Evolutionary conservation across 1,284 basidiomycete genomes (phyloP), one percentile per base, ranked within the genome.

Genomic region (Irpex sp.): DNA sequence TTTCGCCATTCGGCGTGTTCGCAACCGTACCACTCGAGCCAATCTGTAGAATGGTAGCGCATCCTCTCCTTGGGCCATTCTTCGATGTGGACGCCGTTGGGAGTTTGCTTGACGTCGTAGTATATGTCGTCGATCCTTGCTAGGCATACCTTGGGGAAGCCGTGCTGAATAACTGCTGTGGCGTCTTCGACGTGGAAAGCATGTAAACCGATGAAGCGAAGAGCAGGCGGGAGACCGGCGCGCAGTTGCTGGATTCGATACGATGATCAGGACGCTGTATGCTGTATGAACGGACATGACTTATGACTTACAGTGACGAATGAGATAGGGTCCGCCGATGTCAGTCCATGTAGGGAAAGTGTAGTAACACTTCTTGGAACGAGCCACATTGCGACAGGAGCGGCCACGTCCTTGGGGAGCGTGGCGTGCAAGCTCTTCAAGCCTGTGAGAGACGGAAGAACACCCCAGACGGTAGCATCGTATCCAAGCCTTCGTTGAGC

Each of bases 401-500:
- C 80, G 0, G 86, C 81, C 38, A 90, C 74, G 71, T 89, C 88
- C 67, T 78, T 77, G 3, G 88, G 87, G 67, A 89, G 83, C 8
- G 84, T 85, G 60, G 89, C 87, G 47, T 78, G 80, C 59, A 91
- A 70, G 57, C 78, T 81, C 26, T 74, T 79, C 61, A 91, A 71
- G 15, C 76, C 77, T 9, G 75, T 74, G 36, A 91, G 72, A 3
- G 79, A 80, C 0, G 88, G 88, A 11, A 91, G 76, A n/a, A 89
- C 83, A 11, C 88, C 88, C 86, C 87, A 89, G 5, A 86, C 79
- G 0, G 83, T 81, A 0, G 88, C 86, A 66, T 88, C 85, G 66
- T 87, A 89, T 19, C 88, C 88, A 9, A 87, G 78, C 9, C 79
- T 76, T 62, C 77, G 75, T 65, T 84, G 80, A 51, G 78, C 75